Percentiles rank a stretch among this genome's conserved stretches.
phyloP scores from a whole-genome alignment of 2,329 filamentous ascomycete genomes.

The Stachybotrys chlorohalonatus region DNA sequence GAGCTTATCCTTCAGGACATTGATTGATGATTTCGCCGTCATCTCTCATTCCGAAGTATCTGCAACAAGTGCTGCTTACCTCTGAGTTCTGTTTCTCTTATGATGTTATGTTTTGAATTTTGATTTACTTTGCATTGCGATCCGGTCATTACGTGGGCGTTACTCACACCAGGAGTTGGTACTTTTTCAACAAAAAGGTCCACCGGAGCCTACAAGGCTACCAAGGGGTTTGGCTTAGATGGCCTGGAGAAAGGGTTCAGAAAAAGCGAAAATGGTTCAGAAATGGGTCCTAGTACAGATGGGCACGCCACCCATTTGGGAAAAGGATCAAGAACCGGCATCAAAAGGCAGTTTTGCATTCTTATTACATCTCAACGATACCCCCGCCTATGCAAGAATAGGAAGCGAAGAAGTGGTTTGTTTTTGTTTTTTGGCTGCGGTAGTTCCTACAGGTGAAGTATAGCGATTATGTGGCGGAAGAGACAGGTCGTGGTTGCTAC shows the following conservation, averaged over 20 bases:
- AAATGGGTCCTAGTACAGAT: background rate
- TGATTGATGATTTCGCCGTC: background rate
- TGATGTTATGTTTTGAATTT: constrained; percentile 7
- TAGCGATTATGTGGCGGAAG: constrained; percentile 7
- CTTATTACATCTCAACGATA: constrained; percentile 31
- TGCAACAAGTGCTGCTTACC: background rate
- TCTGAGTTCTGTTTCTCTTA: constrained; percentile 4
- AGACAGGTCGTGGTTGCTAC: constrained; percentile 7
- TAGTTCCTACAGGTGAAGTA: constrained; percentile 8
- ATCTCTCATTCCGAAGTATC: background rate
- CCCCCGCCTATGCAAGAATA: constrained; percentile 22
- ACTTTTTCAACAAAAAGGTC: constrained; percentile 32
- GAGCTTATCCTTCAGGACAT: background rate
- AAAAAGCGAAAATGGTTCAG: background rate
- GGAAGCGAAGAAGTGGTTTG: constrained; percentile 5
- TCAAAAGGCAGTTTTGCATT: constrained; percentile 14
- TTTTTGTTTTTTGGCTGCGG: constrained; percentile 7
- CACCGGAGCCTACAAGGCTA: constrained; percentile 15
- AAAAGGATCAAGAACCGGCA: background rate
- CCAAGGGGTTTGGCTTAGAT: constrained; percentile 12
- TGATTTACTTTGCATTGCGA: constrained; percentile 2
- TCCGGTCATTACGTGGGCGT: constrained; percentile 9
- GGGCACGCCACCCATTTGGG: background rate
- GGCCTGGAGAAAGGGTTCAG: constrained; percentile 10
- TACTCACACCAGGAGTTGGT: constrained; percentile 16